Evolutionary conservation across 176 grass and related monocot species (phyloP).

Genomic region (Paspalum notatum): DNA sequence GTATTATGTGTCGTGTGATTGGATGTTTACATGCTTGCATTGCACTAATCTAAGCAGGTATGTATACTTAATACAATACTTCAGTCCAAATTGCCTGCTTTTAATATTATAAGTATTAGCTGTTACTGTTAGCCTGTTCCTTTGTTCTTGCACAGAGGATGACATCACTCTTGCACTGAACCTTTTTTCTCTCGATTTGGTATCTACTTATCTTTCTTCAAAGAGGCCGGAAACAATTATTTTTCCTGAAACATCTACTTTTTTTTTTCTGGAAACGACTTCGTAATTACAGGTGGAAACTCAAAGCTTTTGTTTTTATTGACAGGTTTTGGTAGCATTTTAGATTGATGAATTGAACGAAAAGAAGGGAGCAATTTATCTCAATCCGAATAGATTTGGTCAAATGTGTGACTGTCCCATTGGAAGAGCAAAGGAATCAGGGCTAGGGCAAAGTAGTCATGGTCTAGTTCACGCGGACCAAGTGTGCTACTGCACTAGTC

Average conservation of each 20-base stretch:
- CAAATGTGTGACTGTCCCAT: background rate
- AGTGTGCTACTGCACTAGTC: conserved; percentile 37
- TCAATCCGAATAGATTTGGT: background rate
- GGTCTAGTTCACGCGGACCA: conserved; percentile 46
- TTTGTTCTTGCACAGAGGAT: conserved; percentile 1
- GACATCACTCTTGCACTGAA: background rate
- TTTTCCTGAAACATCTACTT: too few relatives aligned
- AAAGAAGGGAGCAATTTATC: background rate
- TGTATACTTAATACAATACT: conserved; percentile 33
- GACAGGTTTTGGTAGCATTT: background rate
- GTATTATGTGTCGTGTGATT: conserved; percentile 57
- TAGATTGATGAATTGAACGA: background rate
- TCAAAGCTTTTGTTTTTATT: background rate
- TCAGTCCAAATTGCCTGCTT: conserved; percentile 42
- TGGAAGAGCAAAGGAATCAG: conserved; percentile 25
- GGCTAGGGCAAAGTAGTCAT: conserved; percentile 31
- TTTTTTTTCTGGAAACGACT: background rate
- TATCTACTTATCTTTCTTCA: background rate
- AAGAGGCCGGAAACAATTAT: too few relatives aligned
- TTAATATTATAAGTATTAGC: conserved; percentile 39
- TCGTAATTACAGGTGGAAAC: background rate
- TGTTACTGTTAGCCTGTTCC: conserved; percentile 36
- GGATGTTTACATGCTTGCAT: conserved; percentile 50
- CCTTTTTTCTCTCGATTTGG: conserved; percentile 9
- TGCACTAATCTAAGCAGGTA: conserved; percentile 36